Evolutionary conservation across 345 rosid genomes (phyloP), one percentile per base, ranked within the genome.

Genomic region (Turnera subulata): DNA sequence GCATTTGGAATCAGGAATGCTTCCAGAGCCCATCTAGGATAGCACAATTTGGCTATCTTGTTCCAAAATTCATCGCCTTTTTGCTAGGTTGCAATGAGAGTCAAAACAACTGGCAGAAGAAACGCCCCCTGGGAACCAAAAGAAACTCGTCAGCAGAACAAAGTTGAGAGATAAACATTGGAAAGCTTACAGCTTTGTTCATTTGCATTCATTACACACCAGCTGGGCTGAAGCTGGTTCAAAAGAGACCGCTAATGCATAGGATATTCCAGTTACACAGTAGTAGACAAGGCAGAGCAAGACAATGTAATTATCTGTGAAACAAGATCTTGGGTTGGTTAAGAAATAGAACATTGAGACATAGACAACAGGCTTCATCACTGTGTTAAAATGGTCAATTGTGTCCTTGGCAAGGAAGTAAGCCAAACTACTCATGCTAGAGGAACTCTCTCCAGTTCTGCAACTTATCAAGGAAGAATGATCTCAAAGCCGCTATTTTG

Each of bases 361-460:
- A 67, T 89, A 89, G 49, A 89, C 90, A 55, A 87, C 76, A 14
- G 99, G 95, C 72, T 93, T 93, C 72, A 89, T 75, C 63, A 75
- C 82, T 1, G 82, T 84, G 54, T 84, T 89, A 68, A 82, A 93
- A 60, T 76, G 84, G 68, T 93, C 99, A 6, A 93, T 62, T 5
- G 97, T 82, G 61, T 93, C 97, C 81, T 84, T 93, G 20, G 99
- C 96, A 43, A 93, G 85, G 66, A 93, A 93, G 71, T 81, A 82
- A 52, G 99, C 99, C 44, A 79, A 74, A 73, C 85, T 93, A 78
- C 91, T 93, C 86, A 89, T 85, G 58, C 99, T 96, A 0, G 99
- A 85, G n/a, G 90, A 77, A 59, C 90, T 89, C 71, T 67, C 99
- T 80, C 99, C 97, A 85, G 68, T 89, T 77, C 58, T 93, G 96